phyloP scores from a whole-genome alignment of 148 eudicot genomes.

The Oxyria digyna region DNA sequence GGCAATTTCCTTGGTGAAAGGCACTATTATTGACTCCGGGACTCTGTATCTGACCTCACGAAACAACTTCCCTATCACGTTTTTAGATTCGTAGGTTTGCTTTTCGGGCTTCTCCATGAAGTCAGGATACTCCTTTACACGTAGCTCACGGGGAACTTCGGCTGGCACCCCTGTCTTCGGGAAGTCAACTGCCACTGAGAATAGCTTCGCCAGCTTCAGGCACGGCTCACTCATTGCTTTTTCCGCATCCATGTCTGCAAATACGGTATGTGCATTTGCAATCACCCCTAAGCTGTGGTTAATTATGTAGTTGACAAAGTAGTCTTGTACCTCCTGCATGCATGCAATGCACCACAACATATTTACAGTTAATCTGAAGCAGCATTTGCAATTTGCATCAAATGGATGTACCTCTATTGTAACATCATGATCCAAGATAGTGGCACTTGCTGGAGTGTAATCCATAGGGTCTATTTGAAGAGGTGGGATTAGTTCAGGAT shows the following conservation, averaged over 20 bases:
- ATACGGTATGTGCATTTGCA: slow-evolving; percentile 66
- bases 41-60: slow-evolving; percentile 29
- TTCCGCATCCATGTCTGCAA: slow-evolving; percentile 37
- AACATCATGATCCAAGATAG: slow-evolving; percentile 48
- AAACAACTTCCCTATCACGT: slow-evolving; percentile 32
- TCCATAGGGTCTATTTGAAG: slow-evolving; percentile 52
- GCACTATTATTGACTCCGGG: slow-evolving; percentile 13
- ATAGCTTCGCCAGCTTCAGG: slow-evolving; percentile 50
- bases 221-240: slow-evolving; percentile 50
- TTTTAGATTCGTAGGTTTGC: slow-evolving; percentile 21
- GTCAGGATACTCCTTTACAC: slow-evolving; percentile 46
- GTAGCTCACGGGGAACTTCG: slow-evolving; percentile 29
- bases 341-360: too few relatives aligned
- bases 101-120: slow-evolving; percentile 39
- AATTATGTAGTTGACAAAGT: slow-evolving; percentile 49
- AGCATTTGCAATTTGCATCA: too few relatives aligned
- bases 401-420: slow-evolving; percentile 70
- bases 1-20: slow-evolving; percentile 24
- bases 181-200: slow-evolving; percentile 66
- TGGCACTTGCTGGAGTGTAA: slow-evolving; percentile 36
- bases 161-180: slow-evolving; percentile 73
- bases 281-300: slow-evolving; percentile 66
- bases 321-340: slow-evolving; percentile 65
- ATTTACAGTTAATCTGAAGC: too few relatives aligned
- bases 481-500: slow-evolving; percentile 58